phyloP scores from a whole-genome alignment of 441 rosid genomes.

The Arabidopsis lyrata region DNA sequence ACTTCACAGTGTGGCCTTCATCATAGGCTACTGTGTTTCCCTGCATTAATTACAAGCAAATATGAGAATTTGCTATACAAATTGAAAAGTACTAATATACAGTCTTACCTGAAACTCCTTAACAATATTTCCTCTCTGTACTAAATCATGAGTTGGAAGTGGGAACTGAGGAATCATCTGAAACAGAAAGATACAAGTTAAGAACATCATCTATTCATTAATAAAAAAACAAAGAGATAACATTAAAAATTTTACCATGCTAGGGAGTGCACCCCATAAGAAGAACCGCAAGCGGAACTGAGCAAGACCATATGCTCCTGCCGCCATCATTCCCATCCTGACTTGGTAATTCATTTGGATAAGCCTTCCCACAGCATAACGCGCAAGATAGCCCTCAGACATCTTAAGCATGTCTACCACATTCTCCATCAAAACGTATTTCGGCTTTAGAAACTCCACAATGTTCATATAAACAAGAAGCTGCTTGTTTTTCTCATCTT shows the following conservation, averaged over 20 bases:
- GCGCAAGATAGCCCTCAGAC: constrained; percentile 62
- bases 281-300: constrained; percentile 83
- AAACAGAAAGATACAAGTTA: constrained; percentile 18
- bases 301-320: constrained; percentile 90
- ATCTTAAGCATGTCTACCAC: constrained; percentile 80
- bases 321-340: constrained; percentile 84
- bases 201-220: constrained; percentile 1
- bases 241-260: constrained; percentile 48
- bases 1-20: constrained; percentile 49
- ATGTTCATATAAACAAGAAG: constrained; percentile 70
- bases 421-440: constrained; percentile 80
- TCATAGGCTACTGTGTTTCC: constrained; percentile 54
- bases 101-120: constrained; percentile 64
- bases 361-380: constrained; percentile 74
- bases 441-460: constrained; percentile 72
- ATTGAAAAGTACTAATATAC: neutral
- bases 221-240: neutral
- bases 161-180: constrained; percentile 82
- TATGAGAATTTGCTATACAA: neutral
- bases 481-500: constrained; percentile 73
- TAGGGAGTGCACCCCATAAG: constrained; percentile 77
- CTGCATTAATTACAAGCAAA: constrained; percentile 46
- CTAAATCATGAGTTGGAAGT: constrained; percentile 82
- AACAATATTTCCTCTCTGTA: constrained; percentile 66
- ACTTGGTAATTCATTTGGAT: constrained; percentile 74